A percentile compares a stretch with the other conserved stretches of the same genome.
phyloP scores from a whole-genome alignment of 345 rosid species.

The Clausena lansium region DNA sequence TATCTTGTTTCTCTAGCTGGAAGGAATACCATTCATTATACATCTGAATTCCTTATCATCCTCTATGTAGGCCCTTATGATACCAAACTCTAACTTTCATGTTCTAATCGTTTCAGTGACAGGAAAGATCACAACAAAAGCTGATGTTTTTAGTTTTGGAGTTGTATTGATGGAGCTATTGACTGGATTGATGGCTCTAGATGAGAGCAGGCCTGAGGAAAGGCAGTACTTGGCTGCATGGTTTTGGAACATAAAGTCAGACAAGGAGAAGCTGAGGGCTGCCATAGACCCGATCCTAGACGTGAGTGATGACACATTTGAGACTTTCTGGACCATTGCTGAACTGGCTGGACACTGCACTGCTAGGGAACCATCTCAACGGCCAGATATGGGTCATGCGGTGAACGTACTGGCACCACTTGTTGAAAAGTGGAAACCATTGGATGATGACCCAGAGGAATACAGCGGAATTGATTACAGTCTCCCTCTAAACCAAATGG shows the following conservation, averaged over 20 bases:
- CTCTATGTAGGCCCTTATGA: not conserved
- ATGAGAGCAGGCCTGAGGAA: conserved; percentile 70
- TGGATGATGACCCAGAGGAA: conserved; percentile 50
- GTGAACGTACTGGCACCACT: conserved; percentile 68
- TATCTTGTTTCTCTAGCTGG: not conserved
- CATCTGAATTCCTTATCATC: not conserved
- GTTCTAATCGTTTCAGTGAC: conserved; percentile 43
- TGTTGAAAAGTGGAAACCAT: conserved; percentile 73
- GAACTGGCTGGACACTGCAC: conserved; percentile 86
- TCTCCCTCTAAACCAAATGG: conserved; percentile 76
- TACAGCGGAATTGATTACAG: conserved; percentile 75
- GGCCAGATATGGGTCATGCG: conserved; percentile 79
- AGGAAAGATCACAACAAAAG: conserved; percentile 79
- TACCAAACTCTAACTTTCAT: not conserved
- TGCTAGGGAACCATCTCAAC: conserved; percentile 62
- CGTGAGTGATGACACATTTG: conserved; percentile 46
- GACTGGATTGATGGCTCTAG: conserved; percentile 70
- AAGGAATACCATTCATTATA: not conserved
- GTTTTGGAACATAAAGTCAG: conserved; percentile 65
- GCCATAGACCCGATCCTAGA: conserved; percentile 61
- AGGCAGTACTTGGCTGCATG: conserved; percentile 70
- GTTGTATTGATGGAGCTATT: conserved; percentile 73
- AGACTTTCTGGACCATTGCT: conserved; percentile 51
- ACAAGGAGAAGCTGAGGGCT: conserved; percentile 50
- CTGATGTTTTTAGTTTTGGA: conserved; percentile 75